Evolutionary conservation across 345 rosid species (phyloP).

Genomic region (Geranium brycei): DNA sequence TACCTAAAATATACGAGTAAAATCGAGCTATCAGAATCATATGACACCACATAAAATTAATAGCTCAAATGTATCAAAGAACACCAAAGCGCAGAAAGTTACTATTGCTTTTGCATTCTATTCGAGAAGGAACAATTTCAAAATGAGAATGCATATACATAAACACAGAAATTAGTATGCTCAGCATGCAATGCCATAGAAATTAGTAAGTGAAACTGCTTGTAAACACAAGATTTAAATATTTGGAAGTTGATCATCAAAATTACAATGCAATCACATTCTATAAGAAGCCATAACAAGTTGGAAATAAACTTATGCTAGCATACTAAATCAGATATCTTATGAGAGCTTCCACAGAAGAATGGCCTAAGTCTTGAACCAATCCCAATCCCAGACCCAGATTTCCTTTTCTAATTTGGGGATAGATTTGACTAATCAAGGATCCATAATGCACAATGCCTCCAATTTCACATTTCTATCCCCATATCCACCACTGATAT

Average conservation of each 20-base stretch:
- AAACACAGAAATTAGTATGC: not conserved
- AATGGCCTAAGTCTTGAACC: not conserved
- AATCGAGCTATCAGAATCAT: not conserved
- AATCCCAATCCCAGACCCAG: not conserved
- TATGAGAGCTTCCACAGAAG: not conserved
- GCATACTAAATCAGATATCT: too few species aligned
- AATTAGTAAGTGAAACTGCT: not conserved
- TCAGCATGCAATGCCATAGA: not conserved
- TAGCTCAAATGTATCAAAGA: not conserved
- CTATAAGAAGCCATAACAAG: not conserved
- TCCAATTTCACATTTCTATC: not conserved
- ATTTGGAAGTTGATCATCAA: not conserved
- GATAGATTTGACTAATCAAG: not conserved
- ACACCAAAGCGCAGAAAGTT: not conserved
- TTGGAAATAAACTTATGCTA: not conserved
- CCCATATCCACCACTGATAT: too few species aligned
- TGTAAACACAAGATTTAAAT: not conserved
- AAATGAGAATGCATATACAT: not conserved
- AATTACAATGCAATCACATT: not conserved
- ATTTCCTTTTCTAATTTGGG: not conserved
- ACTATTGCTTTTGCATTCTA: not conserved
- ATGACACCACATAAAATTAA: not conserved
- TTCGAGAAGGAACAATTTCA: not conserved
- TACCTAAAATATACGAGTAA: constrained; percentile 33
- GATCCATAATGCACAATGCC: not conserved